These are phyloP conservation scores for Abrus pulchellus DNA, from an alignment of 306 rosid genomes.

Conservation along the genomic window DNA sequence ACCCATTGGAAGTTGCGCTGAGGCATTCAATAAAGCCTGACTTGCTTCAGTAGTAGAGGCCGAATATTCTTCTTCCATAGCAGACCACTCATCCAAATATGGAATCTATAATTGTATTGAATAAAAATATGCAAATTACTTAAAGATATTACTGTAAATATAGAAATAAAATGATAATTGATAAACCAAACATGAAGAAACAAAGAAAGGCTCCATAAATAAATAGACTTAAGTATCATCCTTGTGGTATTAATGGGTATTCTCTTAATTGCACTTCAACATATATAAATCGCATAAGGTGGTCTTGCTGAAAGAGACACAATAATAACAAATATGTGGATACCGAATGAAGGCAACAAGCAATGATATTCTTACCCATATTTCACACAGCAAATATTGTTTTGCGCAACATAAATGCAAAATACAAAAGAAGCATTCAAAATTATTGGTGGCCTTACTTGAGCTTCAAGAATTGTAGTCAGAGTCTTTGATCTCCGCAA, in stretches of 20 bases:
- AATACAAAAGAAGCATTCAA: constrained; percentile 26
- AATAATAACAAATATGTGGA: constrained; percentile 1
- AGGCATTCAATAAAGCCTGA: constrained; percentile 77
- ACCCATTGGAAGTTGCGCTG: constrained; percentile 73
- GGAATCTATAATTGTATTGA: constrained; percentile 67
- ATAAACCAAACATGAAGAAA: constrained; percentile 24
- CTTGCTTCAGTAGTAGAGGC: constrained; percentile 63
- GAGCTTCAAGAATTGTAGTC: constrained; percentile 74
- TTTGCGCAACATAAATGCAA: constrained; percentile 37
- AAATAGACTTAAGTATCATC: constrained; percentile 16
- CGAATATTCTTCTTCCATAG: constrained; percentile 70
- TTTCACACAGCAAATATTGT: constrained; percentile 14
- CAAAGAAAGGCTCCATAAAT: constrained; percentile 19
- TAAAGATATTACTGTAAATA: constrained; percentile 20
- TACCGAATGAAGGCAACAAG: constrained; percentile 16
- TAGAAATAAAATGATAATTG: constrained; percentile 15
- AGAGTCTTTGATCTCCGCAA: constrained; percentile 70
- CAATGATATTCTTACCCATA: not conserved
- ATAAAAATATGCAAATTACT: constrained; percentile 34
- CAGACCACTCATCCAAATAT: constrained; percentile 77
- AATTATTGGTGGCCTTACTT: constrained; percentile 59
- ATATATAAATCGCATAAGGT: constrained; percentile 16
- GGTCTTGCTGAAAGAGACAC: not conserved
- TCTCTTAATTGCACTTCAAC: constrained; percentile 31
- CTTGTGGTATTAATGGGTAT: not conserved